Base-by-base conservation (phyloP, 2,329 filamentous ascomycete genomes). In the Domatiomyces catenatus region DNA sequence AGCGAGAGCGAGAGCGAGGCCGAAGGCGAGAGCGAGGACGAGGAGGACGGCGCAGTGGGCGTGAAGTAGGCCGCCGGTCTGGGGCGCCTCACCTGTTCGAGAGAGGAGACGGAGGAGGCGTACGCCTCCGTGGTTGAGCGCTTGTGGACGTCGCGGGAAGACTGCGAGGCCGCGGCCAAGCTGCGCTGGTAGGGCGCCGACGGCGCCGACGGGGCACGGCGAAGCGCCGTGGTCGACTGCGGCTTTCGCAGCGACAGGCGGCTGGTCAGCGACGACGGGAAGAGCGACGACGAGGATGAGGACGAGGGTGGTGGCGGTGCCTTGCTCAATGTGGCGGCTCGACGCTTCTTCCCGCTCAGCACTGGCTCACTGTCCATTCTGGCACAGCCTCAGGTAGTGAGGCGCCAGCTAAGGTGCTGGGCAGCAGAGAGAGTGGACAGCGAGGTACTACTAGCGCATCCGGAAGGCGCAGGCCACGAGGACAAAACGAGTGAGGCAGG, bases 81-180 rank as follows among this genome's bases (percentile, higher is more conserved):
- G 46, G 61, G 63, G 32, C 62, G 62, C 56, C 66, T 70, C 39
- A 66, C 60, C 55, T 68, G 67, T 39, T 73, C 70, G 52, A 72
- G 61, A 7, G 69, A 72, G n/a, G 71, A 72, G 18, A 65, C 69
- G 15, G 69, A 71, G 5, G 70, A 73, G 44, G 64, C 68, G 61
- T 69, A 71, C 28, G 66, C 66, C 63, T 66, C 69, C 43, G 70
- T 72, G 56, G 67, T 64, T 28, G 70, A 70, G 48, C 69, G 66
- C 50, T 65, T 56, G 68, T 58, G 71, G 67, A 53, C 51, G 44
- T 57, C 56, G 51, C 53, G 52, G 22, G 50, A 46, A 47, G 53
- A 55, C 32, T 56, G 52, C 44, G 58, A 55, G 48, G 59, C 64
- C 63, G 59, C 61, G 64, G 51, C 61, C 60, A 55, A 60, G 63